Conservation (phyloP, 2,329 filamentous ascomycete genomes). For the Tolypocladium nubicola region DNA sequence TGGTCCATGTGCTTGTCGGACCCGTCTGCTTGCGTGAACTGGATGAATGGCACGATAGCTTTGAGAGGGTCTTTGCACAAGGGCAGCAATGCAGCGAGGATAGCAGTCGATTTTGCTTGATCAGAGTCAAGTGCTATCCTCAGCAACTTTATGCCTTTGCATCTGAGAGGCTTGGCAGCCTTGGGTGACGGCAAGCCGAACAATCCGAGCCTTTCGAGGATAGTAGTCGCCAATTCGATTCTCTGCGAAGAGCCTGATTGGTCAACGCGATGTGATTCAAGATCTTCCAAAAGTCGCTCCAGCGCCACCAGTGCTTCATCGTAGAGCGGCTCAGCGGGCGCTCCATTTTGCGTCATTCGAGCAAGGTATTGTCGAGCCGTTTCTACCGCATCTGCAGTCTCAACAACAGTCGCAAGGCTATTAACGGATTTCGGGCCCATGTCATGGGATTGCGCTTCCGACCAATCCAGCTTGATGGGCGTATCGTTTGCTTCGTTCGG, state of each 20-base stretch:
- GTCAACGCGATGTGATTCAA: not conserved
- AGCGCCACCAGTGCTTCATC: constrained; percentile 4
- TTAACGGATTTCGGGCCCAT: not conserved
- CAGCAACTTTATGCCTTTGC: constrained; percentile 14
- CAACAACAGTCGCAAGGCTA: not conserved
- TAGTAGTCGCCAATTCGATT: constrained; percentile 5
- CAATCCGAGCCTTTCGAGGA: constrained; percentile 9
- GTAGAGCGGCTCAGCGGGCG: constrained; percentile 1
- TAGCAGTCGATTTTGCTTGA: constrained; percentile 7
- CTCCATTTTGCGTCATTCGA: not conserved
- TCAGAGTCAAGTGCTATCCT: constrained; percentile 7
- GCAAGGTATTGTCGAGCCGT: constrained; percentile 1
- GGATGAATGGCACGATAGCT: constrained; percentile 4
- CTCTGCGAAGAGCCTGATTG: not conserved
- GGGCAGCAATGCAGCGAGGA: constrained; percentile 11
- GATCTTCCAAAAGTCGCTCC: constrained; percentile 3
- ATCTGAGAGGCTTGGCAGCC: constrained; percentile 4
- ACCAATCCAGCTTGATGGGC: not conserved
- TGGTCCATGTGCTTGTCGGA: constrained; percentile 3
- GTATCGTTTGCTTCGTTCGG: not conserved
- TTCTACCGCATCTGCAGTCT: not conserved
- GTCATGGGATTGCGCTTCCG: not conserved
- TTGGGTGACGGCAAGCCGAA: constrained; percentile 6
- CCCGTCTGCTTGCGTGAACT: constrained; percentile 2
- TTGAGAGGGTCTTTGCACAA: constrained; percentile 12